Conservation (phyloP, 352 stramenopile species). For the Pythium phragmiticola region DNA sequence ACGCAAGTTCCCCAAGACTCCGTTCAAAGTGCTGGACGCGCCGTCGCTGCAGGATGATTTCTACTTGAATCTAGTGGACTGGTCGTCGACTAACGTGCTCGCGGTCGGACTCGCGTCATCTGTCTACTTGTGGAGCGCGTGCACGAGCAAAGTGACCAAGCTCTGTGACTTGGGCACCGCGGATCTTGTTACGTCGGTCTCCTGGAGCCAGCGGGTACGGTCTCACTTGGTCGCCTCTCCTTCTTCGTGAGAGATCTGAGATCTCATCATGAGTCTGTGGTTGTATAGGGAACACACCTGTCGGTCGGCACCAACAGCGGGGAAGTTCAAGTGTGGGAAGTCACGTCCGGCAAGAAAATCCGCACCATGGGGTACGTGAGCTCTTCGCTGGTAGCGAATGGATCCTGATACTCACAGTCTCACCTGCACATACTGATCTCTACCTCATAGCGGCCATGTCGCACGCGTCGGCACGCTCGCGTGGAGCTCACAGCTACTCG, state of each 20-base stretch:
- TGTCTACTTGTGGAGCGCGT: conserved; percentile 96
- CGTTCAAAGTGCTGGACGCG: conserved; percentile 98
- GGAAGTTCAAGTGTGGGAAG: conserved; percentile 96
- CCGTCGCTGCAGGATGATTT: conserved; percentile 97
- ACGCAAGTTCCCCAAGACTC: conserved; percentile 89
- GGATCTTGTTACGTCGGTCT: conserved; percentile 92
- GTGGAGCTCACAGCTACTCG: conserved; percentile 90
- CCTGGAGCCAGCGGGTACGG: conserved; percentile 89
- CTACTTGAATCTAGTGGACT: conserved; percentile 98
- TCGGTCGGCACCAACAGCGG: conserved; percentile 94
- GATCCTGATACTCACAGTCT: background rate
- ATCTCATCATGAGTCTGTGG: background rate
- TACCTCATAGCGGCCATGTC: conserved; percentile 72
- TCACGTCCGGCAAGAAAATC: conserved; percentile 82
- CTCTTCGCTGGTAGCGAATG: background rate
- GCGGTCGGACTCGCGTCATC: conserved; percentile 92
- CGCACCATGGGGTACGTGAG: conserved; percentile 81
- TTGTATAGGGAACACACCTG: conserved; percentile 81
- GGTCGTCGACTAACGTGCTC: conserved; percentile 94
- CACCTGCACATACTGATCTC: background rate
- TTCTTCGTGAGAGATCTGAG: too few relatives aligned
- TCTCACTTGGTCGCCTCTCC: background rate
- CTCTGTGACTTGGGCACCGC: conserved; percentile 86
- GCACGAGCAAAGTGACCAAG: conserved; percentile 92
- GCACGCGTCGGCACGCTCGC: conserved; percentile 92